These are phyloP conservation scores for Tolypocladium capitatum DNA, from an alignment of 2,329 filamentous ascomycete genomes.

Conservation along the genomic window DNA sequence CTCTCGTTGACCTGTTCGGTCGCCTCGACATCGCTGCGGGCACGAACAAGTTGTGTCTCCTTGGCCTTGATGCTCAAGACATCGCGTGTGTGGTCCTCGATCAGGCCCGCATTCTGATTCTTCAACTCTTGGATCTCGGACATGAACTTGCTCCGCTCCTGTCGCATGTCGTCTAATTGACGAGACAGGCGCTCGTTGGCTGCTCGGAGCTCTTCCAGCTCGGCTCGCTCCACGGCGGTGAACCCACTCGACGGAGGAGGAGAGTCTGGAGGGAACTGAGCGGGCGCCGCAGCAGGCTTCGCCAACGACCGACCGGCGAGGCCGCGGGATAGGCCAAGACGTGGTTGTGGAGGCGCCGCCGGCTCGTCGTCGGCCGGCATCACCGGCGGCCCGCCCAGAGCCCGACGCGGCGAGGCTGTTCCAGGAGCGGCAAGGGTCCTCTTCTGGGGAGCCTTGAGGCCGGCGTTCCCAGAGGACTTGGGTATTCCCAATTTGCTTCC, in stretches of 20 bases:
- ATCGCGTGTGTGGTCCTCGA: conserved; percentile 93
- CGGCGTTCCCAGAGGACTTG: conserved; percentile 37
- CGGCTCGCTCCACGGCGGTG: conserved; percentile 71
- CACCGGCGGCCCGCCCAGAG: conserved; percentile 31
- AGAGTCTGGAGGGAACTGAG: conserved; percentile 37
- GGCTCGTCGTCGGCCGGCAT: conserved; percentile 45
- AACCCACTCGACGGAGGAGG: conserved; percentile 52
- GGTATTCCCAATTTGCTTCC: conserved; percentile 42
- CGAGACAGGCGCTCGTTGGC: conserved; percentile 68
- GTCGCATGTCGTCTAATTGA: conserved; percentile 66
- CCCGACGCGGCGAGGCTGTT: conserved; percentile 40
- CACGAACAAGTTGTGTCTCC: conserved; percentile 89
- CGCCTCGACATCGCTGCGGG: conserved; percentile 77
- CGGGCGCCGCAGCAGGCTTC: conserved; percentile 48
- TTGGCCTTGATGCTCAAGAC: conserved; percentile 96
- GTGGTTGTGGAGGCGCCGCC: conserved; percentile 44
- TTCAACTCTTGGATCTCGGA: conserved; percentile 90
- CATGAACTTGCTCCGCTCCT: conserved; percentile 67
- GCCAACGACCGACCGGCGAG: conserved; percentile 75
- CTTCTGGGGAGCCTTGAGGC: conserved; percentile 48
- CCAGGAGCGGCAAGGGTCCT: conserved; percentile 35
- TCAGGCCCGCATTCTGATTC: conserved; percentile 90
- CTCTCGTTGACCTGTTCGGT: conserved; percentile 78
- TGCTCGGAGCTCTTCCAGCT: conserved; percentile 75
- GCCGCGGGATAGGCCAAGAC: conserved; percentile 58